phyloP scores from a whole-genome alignment of 2,329 filamentous ascomycete species.

The Clarireedia paspali region DNA sequence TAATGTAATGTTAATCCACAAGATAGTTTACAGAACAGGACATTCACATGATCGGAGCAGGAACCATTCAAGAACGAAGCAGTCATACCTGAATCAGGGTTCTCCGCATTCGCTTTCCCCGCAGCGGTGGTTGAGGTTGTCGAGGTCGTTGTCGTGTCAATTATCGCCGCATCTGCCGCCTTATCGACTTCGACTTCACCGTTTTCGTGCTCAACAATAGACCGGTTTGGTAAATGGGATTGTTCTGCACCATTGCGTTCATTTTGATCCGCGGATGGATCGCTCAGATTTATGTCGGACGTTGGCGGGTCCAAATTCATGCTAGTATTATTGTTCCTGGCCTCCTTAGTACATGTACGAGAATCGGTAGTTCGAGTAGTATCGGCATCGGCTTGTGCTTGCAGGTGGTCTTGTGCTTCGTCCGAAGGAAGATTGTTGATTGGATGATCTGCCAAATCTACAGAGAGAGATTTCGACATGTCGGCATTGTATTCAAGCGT shows the following conservation, averaged over 20 bases:
- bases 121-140: not conserved
- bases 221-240: not conserved
- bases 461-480: conserved; percentile 12
- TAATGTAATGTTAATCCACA: too few relatives aligned
- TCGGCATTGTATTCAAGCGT: conserved; percentile 8
- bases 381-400: not conserved
- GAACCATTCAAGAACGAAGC: not conserved
- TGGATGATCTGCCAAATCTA: conserved; percentile 12
- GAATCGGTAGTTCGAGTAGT: not conserved
- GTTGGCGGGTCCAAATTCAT: conserved; percentile 11
- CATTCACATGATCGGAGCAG: conserved; percentile 1
- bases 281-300: not conserved
- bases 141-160: not conserved
- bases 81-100: conserved; percentile 1
- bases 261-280: not conserved
- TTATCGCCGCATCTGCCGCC: not conserved
- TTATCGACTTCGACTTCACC: not conserved
- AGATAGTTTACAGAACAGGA: too few relatives aligned
- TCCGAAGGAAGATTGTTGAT: not conserved
- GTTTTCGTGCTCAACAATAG: not conserved
- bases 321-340: conserved; percentile 1
- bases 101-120: not conserved
- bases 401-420: conserved; percentile 12
- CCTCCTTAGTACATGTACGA: not conserved
- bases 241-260: not conserved